These are phyloP conservation scores for Pyrenochaeta sp. DNA, from an alignment of 2,329 filamentous ascomycete species.

Conservation along the genomic window DNA sequence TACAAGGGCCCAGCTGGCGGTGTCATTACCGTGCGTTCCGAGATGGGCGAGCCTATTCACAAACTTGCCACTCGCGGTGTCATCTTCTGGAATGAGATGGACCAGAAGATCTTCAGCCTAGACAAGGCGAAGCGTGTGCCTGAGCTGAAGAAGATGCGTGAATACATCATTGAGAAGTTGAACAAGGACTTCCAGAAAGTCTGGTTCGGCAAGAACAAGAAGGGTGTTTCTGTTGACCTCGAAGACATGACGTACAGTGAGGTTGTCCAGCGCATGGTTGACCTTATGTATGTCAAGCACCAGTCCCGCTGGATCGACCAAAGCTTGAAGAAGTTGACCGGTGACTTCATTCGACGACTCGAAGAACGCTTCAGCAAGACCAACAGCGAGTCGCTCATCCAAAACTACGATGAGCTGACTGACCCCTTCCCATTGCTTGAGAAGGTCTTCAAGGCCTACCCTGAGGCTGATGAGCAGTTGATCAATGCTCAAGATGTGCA, in stretches of 20 bases:
- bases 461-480: conserved; percentile 86
- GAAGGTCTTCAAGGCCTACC: conserved; percentile 81
- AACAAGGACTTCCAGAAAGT: conserved; percentile 60
- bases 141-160: conserved; percentile 54
- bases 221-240: conserved; percentile 55
- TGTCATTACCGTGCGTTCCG: conserved; percentile 94
- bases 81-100: conserved; percentile 98
- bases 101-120: conserved; percentile 95
- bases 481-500: conserved; percentile 99
- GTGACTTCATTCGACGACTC: conserved; percentile 94
- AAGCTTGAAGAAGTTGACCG: conserved; percentile 82
- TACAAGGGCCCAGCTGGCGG: conserved; percentile 81
- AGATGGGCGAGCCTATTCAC: conserved; percentile 99
- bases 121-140: conserved; percentile 75
- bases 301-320: conserved; percentile 60
- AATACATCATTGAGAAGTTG: conserved; percentile 57
- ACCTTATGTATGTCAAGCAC: conserved; percentile 58
- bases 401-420: conserved; percentile 88
- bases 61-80: conserved; percentile 98
- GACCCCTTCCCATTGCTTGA: conserved; percentile 82
- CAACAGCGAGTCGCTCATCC: conserved; percentile 81
- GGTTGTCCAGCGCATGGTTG: conserved; percentile 56
- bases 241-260: conserved; percentile 60
- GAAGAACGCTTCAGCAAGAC: conserved; percentile 93
- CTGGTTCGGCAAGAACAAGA: conserved; percentile 57